phyloP scores from a whole-genome alignment of 1,284 basidiomycete species.

The Peniophora sp. region DNA sequence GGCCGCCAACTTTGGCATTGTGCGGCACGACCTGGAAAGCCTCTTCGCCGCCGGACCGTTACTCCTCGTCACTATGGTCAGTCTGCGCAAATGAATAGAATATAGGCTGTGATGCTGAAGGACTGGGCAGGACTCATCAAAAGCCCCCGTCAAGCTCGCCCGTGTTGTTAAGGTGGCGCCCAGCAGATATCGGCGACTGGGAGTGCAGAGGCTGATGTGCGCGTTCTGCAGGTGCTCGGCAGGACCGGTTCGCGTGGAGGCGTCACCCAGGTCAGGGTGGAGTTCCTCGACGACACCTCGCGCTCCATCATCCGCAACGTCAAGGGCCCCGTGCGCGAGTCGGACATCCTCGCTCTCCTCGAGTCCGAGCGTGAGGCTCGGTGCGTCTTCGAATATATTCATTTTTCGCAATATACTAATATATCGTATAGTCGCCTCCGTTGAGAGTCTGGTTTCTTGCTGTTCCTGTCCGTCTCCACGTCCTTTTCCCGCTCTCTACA shows the following conservation, averaged over 20 bases:
- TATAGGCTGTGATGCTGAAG: too few relatives aligned
- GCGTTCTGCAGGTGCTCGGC: slow-evolving; percentile 75
- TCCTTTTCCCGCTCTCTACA: slow-evolving; percentile 14
- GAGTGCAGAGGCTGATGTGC: background rate
- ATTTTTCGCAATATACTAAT: slow-evolving; percentile 2
- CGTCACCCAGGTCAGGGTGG: slow-evolving; percentile 99
- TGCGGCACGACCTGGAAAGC: too few relatives aligned
- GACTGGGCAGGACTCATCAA: slow-evolving; percentile 63
- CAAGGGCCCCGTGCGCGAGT: slow-evolving; percentile 94
- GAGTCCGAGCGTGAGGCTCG: slow-evolving; percentile 99
- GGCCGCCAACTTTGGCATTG: too few relatives aligned
- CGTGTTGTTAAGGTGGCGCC: slow-evolving; percentile 83
- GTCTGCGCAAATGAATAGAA: too few relatives aligned
- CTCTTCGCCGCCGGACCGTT: too few relatives aligned
- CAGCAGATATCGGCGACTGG: background rate
- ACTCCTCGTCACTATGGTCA: too few relatives aligned
- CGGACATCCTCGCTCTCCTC: slow-evolving; percentile 96
- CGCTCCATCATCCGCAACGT: slow-evolving; percentile 99
- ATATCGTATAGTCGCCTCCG: slow-evolving; percentile 30
- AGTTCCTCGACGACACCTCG: slow-evolving; percentile 97
- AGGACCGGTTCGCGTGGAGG: slow-evolving; percentile 99
- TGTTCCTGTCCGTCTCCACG: slow-evolving; percentile 8
- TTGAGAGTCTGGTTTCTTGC: slow-evolving; percentile 17
- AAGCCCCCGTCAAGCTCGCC: slow-evolving; percentile 91
- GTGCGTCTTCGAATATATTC: slow-evolving; percentile 44